These are phyloP conservation scores for Wickerhamomyces chambardii DNA, from an alignment of 805 yeast genomes.

Conservation along the genomic window DNA sequence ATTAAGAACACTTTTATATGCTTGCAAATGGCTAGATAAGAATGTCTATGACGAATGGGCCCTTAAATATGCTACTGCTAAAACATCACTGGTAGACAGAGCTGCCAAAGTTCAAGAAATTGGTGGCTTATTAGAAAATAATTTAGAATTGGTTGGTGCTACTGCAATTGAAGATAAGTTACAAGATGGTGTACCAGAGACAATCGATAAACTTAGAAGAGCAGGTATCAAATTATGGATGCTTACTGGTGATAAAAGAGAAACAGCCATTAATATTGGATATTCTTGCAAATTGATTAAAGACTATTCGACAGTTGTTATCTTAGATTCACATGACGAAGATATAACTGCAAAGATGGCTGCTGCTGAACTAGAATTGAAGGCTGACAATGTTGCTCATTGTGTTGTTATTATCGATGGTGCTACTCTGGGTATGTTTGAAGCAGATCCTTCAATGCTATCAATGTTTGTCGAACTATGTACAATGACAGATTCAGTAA, in stretches of 20 bases:
- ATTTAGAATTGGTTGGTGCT: conserved; percentile 74
- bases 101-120: conserved; percentile 54
- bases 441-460: conserved; percentile 62
- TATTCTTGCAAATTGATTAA: conserved; percentile 89
- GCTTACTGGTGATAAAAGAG: conserved; percentile 97
- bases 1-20: conserved; percentile 78
- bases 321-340: conserved; percentile 49
- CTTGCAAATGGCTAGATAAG: conserved; percentile 61
- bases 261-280: conserved; percentile 96
- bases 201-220: conserved; percentile 83
- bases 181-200: conserved; percentile 94
- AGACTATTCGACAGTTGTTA: conserved; percentile 83
- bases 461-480: conserved; percentile 79
- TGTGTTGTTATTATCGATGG: conserved; percentile 95
- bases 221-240: conserved; percentile 97
- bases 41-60: conserved; percentile 62
- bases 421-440: conserved; percentile 67
- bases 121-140: conserved; percentile 65
- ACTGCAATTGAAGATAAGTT: conserved; percentile 96
- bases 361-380: conserved; percentile 67
- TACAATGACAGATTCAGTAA: conserved; percentile 80
- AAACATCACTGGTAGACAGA: conserved; percentile 65
- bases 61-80: conserved; percentile 59
- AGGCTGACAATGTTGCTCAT: conserved; percentile 76
- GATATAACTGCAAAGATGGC: conserved; percentile 60